phyloP scores from a whole-genome alignment of 805 yeast genomes.

The Ogataea nitratoaversa region DNA sequence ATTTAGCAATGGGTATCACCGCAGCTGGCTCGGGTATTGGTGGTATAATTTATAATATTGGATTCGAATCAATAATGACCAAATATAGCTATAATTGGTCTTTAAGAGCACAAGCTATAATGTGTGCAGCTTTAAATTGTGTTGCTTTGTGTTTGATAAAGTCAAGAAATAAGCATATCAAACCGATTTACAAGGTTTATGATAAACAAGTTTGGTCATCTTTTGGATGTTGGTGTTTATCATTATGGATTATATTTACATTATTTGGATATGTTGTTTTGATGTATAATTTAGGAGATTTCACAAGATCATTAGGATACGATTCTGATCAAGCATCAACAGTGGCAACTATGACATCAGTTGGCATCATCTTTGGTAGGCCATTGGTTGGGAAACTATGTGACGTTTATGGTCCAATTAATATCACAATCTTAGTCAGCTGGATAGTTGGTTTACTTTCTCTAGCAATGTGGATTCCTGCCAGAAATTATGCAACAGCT shows the following conservation, averaged over 20 bases:
- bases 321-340: slow-evolving; percentile 49
- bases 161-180: slow-evolving; percentile 35
- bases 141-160: slow-evolving; percentile 34
- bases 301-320: slow-evolving; percentile 58
- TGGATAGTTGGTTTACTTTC: slow-evolving; percentile 37
- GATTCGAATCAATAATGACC: slow-evolving; percentile 41
- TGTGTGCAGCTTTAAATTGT: slow-evolving; percentile 31
- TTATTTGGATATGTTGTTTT: slow-evolving; percentile 59
- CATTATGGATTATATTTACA: slow-evolving; percentile 43
- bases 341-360: slow-evolving; percentile 56
- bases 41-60: slow-evolving; percentile 46
- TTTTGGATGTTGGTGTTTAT: slow-evolving; percentile 31
- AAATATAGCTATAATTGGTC: slow-evolving; percentile 44
- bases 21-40: slow-evolving; percentile 52
- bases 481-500: slow-evolving; percentile 53
- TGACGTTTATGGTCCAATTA: slow-evolving; percentile 50
- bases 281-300: slow-evolving; percentile 56
- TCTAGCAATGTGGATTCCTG: slow-evolving; percentile 54
- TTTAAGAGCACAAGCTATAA: slow-evolving; percentile 42
- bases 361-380: slow-evolving; percentile 53
- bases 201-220: slow-evolving; percentile 37
- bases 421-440: slow-evolving; percentile 38
- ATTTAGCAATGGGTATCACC: slow-evolving; percentile 45
- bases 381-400: slow-evolving; percentile 50
- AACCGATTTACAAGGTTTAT: slow-evolving; percentile 34